Evolutionary conservation across 805 yeast genomes (phyloP).

Genomic region (Lipomyces sp.): DNA sequence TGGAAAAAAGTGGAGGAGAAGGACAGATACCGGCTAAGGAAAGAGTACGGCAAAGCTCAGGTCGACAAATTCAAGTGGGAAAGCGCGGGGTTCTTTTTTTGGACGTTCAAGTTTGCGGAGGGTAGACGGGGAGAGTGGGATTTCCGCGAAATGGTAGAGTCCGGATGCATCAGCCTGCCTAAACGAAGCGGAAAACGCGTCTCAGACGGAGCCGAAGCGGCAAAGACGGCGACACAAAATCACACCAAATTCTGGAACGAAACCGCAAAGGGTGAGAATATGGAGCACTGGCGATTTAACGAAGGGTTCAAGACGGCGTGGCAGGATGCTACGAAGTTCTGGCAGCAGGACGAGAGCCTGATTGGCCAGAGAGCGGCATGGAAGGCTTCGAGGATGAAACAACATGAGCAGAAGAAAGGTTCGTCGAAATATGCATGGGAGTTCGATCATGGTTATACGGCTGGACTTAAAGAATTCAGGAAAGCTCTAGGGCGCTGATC

Average conservation of each 20-base stretch:
- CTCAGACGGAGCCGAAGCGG: conserved; percentile 40
- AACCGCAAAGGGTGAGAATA: conserved; percentile 54
- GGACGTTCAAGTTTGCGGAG: conserved; percentile 83
- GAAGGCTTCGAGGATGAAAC: conserved; percentile 57
- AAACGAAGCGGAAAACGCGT: conserved; percentile 14
- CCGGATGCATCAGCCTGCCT: conserved; percentile 9
- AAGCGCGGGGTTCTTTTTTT: conserved; percentile 70
- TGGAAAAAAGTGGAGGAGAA: conserved; percentile 57
- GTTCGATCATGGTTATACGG: conserved; percentile 80
- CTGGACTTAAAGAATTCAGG: conserved; percentile 51
- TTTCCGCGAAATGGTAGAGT: conserved; percentile 66
- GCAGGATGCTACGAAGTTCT: conserved; percentile 68
- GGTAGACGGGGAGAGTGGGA: conserved; percentile 99
- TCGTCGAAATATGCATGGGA: conserved; percentile 67
- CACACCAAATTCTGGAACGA: conserved; percentile 70
- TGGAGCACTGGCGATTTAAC: conserved; percentile 76
- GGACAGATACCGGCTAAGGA: conserved; percentile 54
- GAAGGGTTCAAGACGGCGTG: conserved; percentile 78
- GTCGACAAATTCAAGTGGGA: conserved; percentile 26
- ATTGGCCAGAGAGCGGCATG: conserved; percentile 74
- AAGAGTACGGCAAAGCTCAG: conserved; percentile 60
- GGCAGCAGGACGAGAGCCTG: conserved; percentile 61
- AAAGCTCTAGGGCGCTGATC: conserved; percentile 3
- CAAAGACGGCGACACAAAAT: conserved; percentile 41
- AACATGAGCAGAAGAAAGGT: conserved; percentile 60